These are phyloP conservation scores for Microascus cirrosus DNA, from an alignment of 2,329 filamentous ascomycete species.

Conservation along the genomic window DNA sequence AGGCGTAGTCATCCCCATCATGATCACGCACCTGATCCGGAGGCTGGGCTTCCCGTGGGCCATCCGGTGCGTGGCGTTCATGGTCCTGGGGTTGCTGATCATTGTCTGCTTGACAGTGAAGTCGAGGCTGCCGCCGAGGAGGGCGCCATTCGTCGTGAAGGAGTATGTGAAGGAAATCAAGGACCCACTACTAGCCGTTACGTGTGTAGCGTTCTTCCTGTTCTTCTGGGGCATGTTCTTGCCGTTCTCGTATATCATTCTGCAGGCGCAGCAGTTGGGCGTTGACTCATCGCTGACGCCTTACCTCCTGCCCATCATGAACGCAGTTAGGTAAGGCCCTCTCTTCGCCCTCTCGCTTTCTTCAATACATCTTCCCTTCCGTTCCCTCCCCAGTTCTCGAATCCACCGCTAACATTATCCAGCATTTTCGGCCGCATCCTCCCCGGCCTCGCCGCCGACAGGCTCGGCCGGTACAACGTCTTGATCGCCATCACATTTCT, in stretches of 20 bases:
- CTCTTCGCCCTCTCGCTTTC: background rate
- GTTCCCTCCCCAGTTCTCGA: background rate
- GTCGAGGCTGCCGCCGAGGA: conserved; percentile 32
- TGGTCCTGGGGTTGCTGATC: conserved; percentile 26
- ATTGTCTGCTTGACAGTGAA: conserved; percentile 23
- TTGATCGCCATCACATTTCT: conserved; percentile 40
- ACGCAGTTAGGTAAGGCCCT: conserved; percentile 30
- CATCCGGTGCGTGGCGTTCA: conserved; percentile 33
- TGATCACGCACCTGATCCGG: conserved; percentile 42
- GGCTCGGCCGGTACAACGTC: conserved; percentile 32
- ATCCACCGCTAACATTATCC: background rate
- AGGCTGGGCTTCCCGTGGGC: conserved; percentile 34
- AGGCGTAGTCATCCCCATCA: conserved; percentile 48
- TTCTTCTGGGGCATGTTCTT: conserved; percentile 45
- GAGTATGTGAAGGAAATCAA: conserved; percentile 35
- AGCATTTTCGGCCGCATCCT: conserved; percentile 40
- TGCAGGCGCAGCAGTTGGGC: conserved; percentile 33
- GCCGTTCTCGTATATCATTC: conserved; percentile 40
- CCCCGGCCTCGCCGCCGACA: conserved; percentile 35
- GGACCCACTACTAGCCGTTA: conserved; percentile 32
- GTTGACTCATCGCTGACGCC: conserved; percentile 27
- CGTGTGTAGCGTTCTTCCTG: conserved; percentile 35
- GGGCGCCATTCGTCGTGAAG: conserved; percentile 27
- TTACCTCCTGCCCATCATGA: conserved; percentile 46
- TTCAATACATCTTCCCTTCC: background rate